These are phyloP conservation scores for Myxozyma neglecta DNA, from an alignment of 805 yeast genomes.

Conservation along the genomic window DNA sequence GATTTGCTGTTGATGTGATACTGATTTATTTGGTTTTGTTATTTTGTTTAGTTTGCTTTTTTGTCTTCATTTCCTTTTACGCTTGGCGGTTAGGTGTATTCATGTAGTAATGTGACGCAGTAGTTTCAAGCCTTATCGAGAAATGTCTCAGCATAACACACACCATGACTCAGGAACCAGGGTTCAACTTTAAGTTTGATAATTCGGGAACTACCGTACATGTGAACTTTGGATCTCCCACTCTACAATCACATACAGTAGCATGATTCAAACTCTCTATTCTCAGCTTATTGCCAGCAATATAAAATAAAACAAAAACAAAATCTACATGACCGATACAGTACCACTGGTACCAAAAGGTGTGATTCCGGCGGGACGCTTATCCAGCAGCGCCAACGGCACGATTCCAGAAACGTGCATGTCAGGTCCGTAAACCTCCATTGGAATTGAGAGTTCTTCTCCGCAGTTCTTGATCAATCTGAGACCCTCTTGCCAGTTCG, in stretches of 20 bases:
- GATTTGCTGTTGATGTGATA: too few species aligned
- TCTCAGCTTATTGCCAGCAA: background rate
- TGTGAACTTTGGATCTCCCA: background rate
- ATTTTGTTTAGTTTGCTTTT: too few species aligned
- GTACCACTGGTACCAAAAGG: constrained; percentile 41
- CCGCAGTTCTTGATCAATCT: constrained; percentile 48
- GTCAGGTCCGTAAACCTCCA: constrained; percentile 54
- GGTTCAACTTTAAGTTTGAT: too few species aligned
- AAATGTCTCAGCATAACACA: too few species aligned
- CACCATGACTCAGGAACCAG: too few species aligned
- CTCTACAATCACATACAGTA: background rate
- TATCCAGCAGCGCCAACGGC: constrained; percentile 46
- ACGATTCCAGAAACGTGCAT: constrained; percentile 52
- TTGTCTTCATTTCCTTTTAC: too few species aligned
- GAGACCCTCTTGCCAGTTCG: constrained; percentile 52
- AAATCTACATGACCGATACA: constrained; percentile 7
- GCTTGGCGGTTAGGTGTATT: too few species aligned
- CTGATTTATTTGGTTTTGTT: too few species aligned
- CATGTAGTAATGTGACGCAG: too few species aligned
- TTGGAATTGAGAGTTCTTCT: constrained; percentile 47
- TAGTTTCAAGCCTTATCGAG: too few species aligned
- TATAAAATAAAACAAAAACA: background rate
- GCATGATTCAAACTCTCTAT: background rate
- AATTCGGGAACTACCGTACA: too few species aligned
- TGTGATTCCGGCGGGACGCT: constrained; percentile 44